Base-by-base conservation (phyloP, 192 early-diverging fungal genomes). In the Radiomyces spectabilis region DNA sequence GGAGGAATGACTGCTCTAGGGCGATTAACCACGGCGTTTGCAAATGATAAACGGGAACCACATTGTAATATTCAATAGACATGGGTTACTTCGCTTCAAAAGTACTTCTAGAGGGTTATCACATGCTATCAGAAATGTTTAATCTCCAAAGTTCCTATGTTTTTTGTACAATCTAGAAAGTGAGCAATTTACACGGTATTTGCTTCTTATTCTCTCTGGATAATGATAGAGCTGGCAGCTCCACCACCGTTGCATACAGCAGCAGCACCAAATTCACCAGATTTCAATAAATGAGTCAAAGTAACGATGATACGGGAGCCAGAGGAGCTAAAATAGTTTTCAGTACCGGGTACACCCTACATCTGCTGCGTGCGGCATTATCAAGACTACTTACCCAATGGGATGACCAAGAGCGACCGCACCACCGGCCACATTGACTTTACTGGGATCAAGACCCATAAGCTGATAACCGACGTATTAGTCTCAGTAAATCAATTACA, bases 211-310 rank as follows among this genome's bases (percentile, higher is more conserved):
- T 70, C 68, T 44, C 65, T 71, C 59, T 86, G 80, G 39, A 88
- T 83, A 42, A 88, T 69, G 9, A 88, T 72, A 22, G 85, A 76
- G 51, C 74, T 76, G 24, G 86, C 86, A 42, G 81, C 85, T 64
- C 88, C 88, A 63, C 88, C 87, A 61, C 89, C 87, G 54, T 92
- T 92, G 73, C 89, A 92, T 58, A 92, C 81, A 9, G 85, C 71
- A 31, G 89, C 89, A 38, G 77, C 82, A 56, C 89, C 89, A 38
- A 82, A 82, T 74, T 92, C 80, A 51, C 86, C 86, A n/a, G 75
- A 51, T 72, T 92, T 89, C 57, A 92, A 76, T 25, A 92, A 67
- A 49, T 92, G 85, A 22, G 81, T 83, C 47, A 92, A 78, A 6
- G 89, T 88, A 37, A 92, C 89, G 13, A 92, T 53, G 53, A 92